A percentile compares a stretch with the other conserved stretches of the same genome.
Evolutionary conservation across 306 rosid genomes (phyloP).

Genomic region (Lithocarpus polystachyus): DNA sequence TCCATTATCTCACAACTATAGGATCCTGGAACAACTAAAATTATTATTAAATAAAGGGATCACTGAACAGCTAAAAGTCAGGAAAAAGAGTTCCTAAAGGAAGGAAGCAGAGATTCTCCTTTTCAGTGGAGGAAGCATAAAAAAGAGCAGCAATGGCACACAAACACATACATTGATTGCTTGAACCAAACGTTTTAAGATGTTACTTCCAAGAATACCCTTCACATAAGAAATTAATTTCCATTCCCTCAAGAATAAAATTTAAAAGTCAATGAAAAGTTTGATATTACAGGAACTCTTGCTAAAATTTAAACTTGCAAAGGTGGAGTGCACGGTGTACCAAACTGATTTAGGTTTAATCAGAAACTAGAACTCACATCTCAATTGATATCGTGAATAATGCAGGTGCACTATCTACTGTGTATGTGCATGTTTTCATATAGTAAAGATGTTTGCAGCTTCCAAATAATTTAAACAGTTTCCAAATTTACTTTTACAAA

Average conservation of each 20-base stretch:
- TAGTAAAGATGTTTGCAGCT: no score
- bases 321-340: background rate
- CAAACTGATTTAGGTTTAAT: background rate
- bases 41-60: background rate
- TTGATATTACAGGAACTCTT: background rate
- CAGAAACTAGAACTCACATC: background rate
- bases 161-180: background rate
- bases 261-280: background rate
- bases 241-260: background rate
- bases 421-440: no score
- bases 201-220: background rate
- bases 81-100: conserved; percentile 12
- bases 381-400: background rate
- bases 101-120: conserved; percentile 1
- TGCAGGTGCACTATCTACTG: no score
- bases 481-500: no score
- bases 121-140: background rate
- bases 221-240: background rate
- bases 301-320: background rate
- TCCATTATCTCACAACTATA: conserved; percentile 22
- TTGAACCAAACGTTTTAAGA: background rate
- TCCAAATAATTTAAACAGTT: no score
- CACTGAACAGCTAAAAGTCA: background rate
- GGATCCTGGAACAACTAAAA: conserved; percentile 2
- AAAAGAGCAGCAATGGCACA: background rate